Evolutionary conservation across 352 stramenopile species (phyloP), one percentile per base, ranked within the genome.

Genomic region (Globisporangium echinulatum): DNA sequence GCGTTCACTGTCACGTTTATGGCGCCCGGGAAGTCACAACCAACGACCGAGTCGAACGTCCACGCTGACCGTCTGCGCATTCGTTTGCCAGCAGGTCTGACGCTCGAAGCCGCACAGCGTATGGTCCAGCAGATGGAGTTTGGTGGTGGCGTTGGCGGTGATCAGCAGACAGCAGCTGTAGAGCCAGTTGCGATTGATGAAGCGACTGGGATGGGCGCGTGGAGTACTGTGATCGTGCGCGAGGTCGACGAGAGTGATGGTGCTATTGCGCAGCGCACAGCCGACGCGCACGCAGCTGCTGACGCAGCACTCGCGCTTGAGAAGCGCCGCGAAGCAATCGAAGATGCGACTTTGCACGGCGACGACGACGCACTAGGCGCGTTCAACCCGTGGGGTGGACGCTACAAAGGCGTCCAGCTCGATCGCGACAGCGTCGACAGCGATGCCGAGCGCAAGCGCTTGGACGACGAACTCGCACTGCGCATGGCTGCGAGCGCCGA

Each of bases 321-420:
- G 61, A 81, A 77, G 52, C 70, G 71, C 10, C 58, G 74, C 1
- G 72, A 92, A 50, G 70, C 79, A 2, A 64, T 91, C 4, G 82
- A 91, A 17, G 82, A 90, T 55, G 25, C 25, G 25, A 33, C 25
- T 33, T 33, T 33, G 25, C 25, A 33, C 25, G 77, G 86, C 39
- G 80, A 75, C 5, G 82, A 94, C 58, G 80, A 94, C 40, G 85
- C 85, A 1, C 61, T 94, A 1, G 82, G 79, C 3, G 85, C 85
- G 19, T 94, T 85, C 62, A 94, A 92, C 46, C 85, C 85, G 25
- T 94, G 77, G 75, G 85, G 85, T 47, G 85, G 85, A 15, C 90
- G 63, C 58, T 94, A 94, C 69, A 94, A 94, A 55, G 85, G 85
- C 33, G 79, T 94, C 7, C 71, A 88, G 15, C 51, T 94, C 3